Conservation (phyloP, 306 rosid species). For the Erythrophleum fordii region DNA sequence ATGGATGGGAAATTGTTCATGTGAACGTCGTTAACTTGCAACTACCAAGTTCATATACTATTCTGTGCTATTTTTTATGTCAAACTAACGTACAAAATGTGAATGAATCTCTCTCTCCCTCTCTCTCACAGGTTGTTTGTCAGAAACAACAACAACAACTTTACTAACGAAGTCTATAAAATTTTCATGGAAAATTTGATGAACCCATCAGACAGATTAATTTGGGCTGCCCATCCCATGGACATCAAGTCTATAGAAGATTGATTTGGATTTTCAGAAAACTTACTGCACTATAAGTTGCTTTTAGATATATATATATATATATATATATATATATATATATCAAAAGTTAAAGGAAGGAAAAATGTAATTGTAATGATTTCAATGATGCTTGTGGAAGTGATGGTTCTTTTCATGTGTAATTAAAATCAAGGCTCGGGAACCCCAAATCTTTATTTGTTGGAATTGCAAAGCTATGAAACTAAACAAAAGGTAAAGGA, state of each 20-base stretch:
- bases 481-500: no score
- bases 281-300: background rate
- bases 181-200: background rate
- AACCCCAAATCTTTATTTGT: constrained; percentile 27
- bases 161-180: background rate
- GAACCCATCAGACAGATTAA: background rate
- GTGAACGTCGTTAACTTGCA: constrained; percentile 82
- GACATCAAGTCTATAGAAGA: background rate
- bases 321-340: background rate
- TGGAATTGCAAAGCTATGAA: no score
- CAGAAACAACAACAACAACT: constrained; percentile 33
- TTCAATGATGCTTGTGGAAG: background rate
- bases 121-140: constrained; percentile 48
- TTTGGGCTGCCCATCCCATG: background rate
- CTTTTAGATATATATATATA: background rate
- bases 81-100: constrained; percentile 49
- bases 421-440: constrained; percentile 1
- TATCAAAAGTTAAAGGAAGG: constrained; percentile 23
- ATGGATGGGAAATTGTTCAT: constrained; percentile 91
- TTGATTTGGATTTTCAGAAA: background rate
- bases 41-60: constrained; percentile 75
- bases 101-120: constrained; percentile 43
- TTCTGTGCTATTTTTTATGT: constrained; percentile 55
- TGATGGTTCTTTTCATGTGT: constrained; percentile 1
- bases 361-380: background rate